Conservation (phyloP, 495 filamentous ascomycete genomes). For the Trichoderma orchidacearum region DNA sequence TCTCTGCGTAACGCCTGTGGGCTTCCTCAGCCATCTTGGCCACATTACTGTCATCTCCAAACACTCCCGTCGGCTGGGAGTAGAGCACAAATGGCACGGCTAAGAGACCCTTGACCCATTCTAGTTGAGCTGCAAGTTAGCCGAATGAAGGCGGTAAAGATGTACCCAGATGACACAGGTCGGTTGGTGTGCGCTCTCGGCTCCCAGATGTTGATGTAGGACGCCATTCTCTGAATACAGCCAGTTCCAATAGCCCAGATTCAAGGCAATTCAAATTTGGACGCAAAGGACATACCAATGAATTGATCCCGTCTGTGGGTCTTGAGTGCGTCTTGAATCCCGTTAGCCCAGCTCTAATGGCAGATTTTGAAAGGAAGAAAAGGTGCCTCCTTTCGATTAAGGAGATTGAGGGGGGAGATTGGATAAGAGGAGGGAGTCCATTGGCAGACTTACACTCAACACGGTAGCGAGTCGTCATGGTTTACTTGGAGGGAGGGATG, state of each 20-base stretch:
- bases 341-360: conserved; percentile 5
- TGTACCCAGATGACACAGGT: neutral
- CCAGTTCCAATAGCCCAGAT: neutral
- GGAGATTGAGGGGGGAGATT: conserved; percentile 1
- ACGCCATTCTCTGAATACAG: neutral
- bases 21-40: conserved; percentile 49
- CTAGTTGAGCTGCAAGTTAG: no score
- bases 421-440: neutral
- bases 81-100: conserved; percentile 96
- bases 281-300: conserved; percentile 35
- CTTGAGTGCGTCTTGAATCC: conserved; percentile 65
- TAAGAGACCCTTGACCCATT: conserved; percentile 68
- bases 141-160: neutral
- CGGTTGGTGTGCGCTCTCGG: no score
- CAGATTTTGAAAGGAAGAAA: neutral
- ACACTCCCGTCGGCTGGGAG: conserved; percentile 80
- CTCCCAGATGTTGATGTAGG: neutral
- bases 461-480: conserved; percentile 81
- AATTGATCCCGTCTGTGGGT: conserved; percentile 79
- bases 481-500: neutral
- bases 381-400: no score
- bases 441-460: conserved; percentile 57
- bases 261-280: neutral
- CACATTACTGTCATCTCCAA: conserved; percentile 47
- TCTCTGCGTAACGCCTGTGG: conserved; percentile 82